Evolutionary conservation across 495 filamentous ascomycete genomes (phyloP), one percentile per base, ranked within the genome.

Genomic region (Penicillium macrosclerotiorum): DNA sequence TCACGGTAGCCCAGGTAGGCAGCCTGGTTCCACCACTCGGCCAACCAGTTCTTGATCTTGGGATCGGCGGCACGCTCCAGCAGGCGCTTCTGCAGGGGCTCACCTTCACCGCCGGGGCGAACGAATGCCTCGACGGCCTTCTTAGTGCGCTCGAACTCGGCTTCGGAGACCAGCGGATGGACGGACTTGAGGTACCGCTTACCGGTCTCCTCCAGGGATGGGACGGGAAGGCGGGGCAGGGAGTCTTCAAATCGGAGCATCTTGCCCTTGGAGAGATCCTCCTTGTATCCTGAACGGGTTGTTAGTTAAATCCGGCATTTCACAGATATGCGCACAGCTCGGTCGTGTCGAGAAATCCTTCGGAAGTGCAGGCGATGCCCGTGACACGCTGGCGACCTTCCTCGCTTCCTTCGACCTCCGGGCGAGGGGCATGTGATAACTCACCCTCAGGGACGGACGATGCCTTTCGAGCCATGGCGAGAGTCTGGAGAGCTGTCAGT

Each of bases 221-320:
- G 94, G 8, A 97, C 90, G 8, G 93, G 94, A 16, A 99, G 78
- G 34, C 76, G 81, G 24, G 94, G 94, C 17, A 99, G 82, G 18
- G 91, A 96, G 27, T 97, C 89, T 70, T 99, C 90, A 69, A 93
- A 99, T 33, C 94, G 85, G 51, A 97, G 84, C 88, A 95, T 96
- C 14, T 83, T 78, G 51, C 91, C 90, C 68, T 94, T 96, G 53
- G 85, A 85, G 60, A 78, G 77, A 68, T 99, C 90, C 71, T 97
- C 94, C 57, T 76, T 84, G 76, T 97, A 97, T 44, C 89, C 93
- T 93, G 52, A 20, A 39, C 13, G 27, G 45, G 37, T 9, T 43
- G 27, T 52, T 37, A 29, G 41, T 35, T 44, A 9, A 9, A 19
- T 30, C 7, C 25, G 19, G 25, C 2, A 13, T 13, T 12, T 16